phyloP scores from a whole-genome alignment of 1,284 basidiomycete genomes.

The Coniophora puteana region DNA sequence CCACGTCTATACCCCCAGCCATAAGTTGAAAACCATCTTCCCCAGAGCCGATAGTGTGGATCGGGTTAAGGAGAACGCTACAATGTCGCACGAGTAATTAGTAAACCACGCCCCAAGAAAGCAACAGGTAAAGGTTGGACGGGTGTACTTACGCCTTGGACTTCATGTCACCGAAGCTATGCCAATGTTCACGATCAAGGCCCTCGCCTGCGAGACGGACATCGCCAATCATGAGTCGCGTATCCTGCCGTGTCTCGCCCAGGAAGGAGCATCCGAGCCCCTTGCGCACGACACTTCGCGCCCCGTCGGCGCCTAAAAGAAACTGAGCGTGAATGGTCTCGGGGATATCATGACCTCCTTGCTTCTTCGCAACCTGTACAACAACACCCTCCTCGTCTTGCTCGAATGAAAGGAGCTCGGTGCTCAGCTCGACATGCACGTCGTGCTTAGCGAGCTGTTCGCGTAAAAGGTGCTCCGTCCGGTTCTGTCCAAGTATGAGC shows the following conservation, averaged over 20 bases:
- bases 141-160: neutral
- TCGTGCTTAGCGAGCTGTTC: conserved; percentile 22
- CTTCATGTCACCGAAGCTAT: conserved; percentile 22
- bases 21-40: conserved; percentile 8
- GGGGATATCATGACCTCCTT: conserved; percentile 5
- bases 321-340: conserved; percentile 12
- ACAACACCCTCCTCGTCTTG: conserved; percentile 11
- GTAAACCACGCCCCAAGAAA: conserved; percentile 5
- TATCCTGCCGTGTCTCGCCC: conserved; percentile 11
- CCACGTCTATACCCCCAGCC: neutral
- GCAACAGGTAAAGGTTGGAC: too few relatives aligned
- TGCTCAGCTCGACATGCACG: conserved; percentile 25
- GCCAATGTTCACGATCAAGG: conserved; percentile 18
- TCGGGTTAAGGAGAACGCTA: conserved; percentile 11
- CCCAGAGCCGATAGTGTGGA: conserved; percentile 9
- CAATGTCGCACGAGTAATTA: too few relatives aligned
- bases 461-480: conserved; percentile 27
- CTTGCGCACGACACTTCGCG: conserved; percentile 16
- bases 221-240: conserved; percentile 14
- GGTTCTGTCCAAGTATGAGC: too few relatives aligned
- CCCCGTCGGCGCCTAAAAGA: conserved; percentile 17
- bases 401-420: conserved; percentile 24
- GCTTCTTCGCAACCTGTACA: conserved; percentile 6
- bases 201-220: conserved; percentile 10
- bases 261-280: conserved; percentile 17